Base-by-base conservation (phyloP, 2,329 filamentous ascomycete genomes). In the Pseudogymnoascus sp. region DNA sequence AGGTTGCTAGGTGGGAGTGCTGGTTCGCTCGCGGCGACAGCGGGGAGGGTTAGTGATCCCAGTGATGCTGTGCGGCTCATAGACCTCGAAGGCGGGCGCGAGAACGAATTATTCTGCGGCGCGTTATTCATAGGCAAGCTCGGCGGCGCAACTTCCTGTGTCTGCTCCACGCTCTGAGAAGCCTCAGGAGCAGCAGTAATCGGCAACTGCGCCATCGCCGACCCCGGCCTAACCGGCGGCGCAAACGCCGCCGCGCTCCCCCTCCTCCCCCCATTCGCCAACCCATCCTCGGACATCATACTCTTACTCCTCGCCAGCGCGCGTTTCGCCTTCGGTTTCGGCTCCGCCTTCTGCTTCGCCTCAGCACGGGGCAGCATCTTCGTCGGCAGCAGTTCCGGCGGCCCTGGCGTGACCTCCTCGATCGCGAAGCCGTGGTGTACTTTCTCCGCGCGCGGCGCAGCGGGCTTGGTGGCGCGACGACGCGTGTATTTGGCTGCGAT, bases 1-100 rank as follows among this genome's bases (percentile, higher is more conserved):
- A 78, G 71, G 42, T 14, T 67, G 7, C 33, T 37, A 4, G 74
- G 78, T 18, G 78, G 78, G 1, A 76, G 73, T 23, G 72, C 71
- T 8, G 82, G 81, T 64, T 86, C 84, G 66, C 81, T 85, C 3
- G 79, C 78, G 2, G 79, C 75, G 33, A 79, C 70, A 33, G 70
- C 67, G 33, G 75, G 71, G 21, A 75, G 70, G 38, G 68, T 69
- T 12, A 75, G 65, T 1, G 72, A 67, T 53, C 72, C 70, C 42
- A 69, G 65, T 11, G 70, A 75, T 28, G 67, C 71, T 31, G 66
- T 73, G 18, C 68, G 70, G 63, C 60, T 65, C 67, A 70, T 66
- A 53, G 62, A 65, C 72, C 72, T 65, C 73, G 74, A 80, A 12
- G 84, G 80, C 66, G 78, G 75, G 59, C 74, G 72, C 28, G 79